Base-by-base conservation (phyloP, 805 yeast species). In the Hanseniaspora lachancei region DNA sequence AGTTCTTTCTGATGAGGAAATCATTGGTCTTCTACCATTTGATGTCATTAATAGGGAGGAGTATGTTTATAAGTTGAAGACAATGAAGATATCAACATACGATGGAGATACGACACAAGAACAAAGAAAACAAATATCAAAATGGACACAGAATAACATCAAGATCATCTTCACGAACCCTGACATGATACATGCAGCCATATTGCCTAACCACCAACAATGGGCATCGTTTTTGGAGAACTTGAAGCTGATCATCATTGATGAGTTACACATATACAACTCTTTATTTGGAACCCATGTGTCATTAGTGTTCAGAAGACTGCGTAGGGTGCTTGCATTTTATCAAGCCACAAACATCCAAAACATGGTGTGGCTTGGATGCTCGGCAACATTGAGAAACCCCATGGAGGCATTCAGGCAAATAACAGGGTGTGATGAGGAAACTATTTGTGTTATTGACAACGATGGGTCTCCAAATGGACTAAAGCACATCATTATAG, bases 271-370 rank as follows among this genome's bases (percentile, higher is more conserved):
- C 68, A 81, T 84, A 55, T 93, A 93, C 67, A 81, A 79, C 59
- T 96, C 97, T 0, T 73, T 88, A 0, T 93, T 93, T 72, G 99
- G 99, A 0, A 80, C 95, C 0, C 93, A 93, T 68, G 97, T 91
- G 1, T 83, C 95, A 2, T 73, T 84, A 48, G 83, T 93, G 0
- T 78, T 93, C 82, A 74, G 96, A 58, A 68, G 99, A 49, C 68
- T 93, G 34, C 72, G 85, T 48, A 69, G 99, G 51, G 64, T 91
- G 0, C 77, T 87, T 59, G 62, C 71, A 4, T 67, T 70, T 57
- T 64, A 77, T 35, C 82, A 83, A 0, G 15, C n/a, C 5, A 12
- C 16, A n/a, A 21, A 8, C n/a, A 39, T 23, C 24, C 15, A 38
- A 2, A 23, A n/a, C 8, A 18, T 48, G 63, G 67, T 44, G 47